phyloP scores from a whole-genome alignment of 768 basidiomycete genomes.

The Dendrothele bispora region DNA sequence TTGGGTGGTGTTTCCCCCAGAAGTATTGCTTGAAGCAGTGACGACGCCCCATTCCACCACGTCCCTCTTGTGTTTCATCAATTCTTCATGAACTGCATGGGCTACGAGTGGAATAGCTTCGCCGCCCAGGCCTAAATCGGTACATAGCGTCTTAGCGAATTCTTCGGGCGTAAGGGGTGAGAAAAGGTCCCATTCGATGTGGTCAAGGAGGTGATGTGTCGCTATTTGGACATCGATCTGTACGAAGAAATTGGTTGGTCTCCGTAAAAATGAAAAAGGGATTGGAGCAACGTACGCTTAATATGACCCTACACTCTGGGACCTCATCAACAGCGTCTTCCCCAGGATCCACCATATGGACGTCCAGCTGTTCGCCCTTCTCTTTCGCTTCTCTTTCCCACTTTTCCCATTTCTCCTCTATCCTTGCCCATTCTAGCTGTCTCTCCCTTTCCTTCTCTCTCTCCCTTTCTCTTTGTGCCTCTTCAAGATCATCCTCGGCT shows the following conservation, averaged over 20 bases:
- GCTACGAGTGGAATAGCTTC: constrained; percentile 88
- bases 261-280: not conserved
- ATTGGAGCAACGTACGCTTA: constrained; percentile 55
- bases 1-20: no score
- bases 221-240: constrained; percentile 98
- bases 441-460: no score
- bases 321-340: constrained; percentile 58
- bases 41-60: constrained; percentile 93
- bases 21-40: no score
- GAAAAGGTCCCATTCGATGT: constrained; percentile 98
- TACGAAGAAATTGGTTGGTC: not conserved
- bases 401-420: no score
- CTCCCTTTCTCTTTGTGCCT: no score
- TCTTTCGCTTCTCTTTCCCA: no score
- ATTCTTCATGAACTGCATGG: constrained; percentile 93
- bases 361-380: no score
- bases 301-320: constrained; percentile 78
- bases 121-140: constrained; percentile 84
- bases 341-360: constrained; percentile 37
- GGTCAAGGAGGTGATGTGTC: constrained; percentile 87
- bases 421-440: no score
- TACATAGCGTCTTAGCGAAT: constrained; percentile 77
- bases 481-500: no score
- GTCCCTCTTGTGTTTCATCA: constrained; percentile 93
- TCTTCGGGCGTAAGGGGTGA: constrained; percentile 87